Base-by-base conservation (phyloP, 1,139 yeast species). In the Protomyces inundatus region DNA sequence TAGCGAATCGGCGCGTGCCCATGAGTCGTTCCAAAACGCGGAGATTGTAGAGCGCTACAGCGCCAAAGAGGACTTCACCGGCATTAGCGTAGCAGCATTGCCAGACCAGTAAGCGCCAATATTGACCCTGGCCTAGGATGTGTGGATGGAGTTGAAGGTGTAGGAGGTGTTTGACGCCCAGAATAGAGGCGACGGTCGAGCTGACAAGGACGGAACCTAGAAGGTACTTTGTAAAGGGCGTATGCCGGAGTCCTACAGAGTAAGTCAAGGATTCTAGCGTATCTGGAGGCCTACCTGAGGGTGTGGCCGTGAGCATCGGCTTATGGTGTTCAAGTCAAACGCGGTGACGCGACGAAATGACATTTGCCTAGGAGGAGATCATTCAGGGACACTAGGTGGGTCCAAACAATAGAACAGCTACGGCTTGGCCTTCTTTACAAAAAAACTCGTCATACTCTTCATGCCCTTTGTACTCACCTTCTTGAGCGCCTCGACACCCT, bases 1-100 rank as follows among this genome's bases (percentile, higher is more conserved):
- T 67, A 12, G 69, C 69, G 50, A 56, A 85, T 70, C 82, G 84
- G 59, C 82, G 77, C 4, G 87, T 79, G 0, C 93, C 91, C 68
- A 80, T 81, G 67, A 84, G 75, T 62, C 95, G 74, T 73, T 88
- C 95, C 63, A 88, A 73, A 45, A 80, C 81, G 68, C 89, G 83
- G 71, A 81, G 79, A 60, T 84, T 81, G 70, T 86, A 86, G 71
- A 86, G 75, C 42, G 86, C 71, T 12, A 85, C 71, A 4, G 80
- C 73, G 0, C 80, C 77, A 30, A 87, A 68, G 23, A 87, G 71
- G 61, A 82, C 85, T 70, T 87, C 90, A 1, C 88, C 82, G 72
- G 87, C 90, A 70, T 85, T 86, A 55, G 81, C 76, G 66, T 82
- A 87, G 3, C 83, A 77, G 33, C 82, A 63, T 71, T 85, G 93